These are phyloP conservation scores for Candida berthetii DNA, from an alignment of 805 yeast genomes.

Conservation along the genomic window DNA sequence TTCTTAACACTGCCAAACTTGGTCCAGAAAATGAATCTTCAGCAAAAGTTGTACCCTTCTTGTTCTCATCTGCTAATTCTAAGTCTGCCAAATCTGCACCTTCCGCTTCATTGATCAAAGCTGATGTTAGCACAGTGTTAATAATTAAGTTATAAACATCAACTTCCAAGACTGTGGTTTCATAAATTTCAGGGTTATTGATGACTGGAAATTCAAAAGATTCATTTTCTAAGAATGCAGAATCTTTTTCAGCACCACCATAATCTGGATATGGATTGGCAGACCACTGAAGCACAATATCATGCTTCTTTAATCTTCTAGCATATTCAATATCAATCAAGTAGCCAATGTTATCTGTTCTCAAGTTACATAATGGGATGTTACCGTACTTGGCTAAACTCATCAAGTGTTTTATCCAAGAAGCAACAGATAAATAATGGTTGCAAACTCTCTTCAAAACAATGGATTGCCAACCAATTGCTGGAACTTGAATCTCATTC, in stretches of 20 bases:
- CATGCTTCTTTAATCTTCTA: conserved; percentile 56
- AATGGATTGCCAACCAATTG: conserved; percentile 75
- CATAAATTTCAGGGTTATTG: conserved; percentile 74
- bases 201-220: conserved; percentile 65
- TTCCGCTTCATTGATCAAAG: conserved; percentile 81
- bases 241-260: conserved; percentile 75
- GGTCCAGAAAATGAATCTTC: conserved; percentile 79
- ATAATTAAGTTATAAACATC: conserved; percentile 74
- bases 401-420: conserved; percentile 64
- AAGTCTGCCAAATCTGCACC: conserved; percentile 69
- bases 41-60: conserved; percentile 41
- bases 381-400: conserved; percentile 65
- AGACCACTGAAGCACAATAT: conserved; percentile 93
- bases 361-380: conserved; percentile 82
- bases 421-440: conserved; percentile 66
- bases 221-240: conserved; percentile 39
- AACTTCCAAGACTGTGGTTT: conserved; percentile 72
- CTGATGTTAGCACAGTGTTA: conserved; percentile 81
- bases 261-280: conserved; percentile 71
- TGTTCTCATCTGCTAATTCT: conserved; percentile 23
- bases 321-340: conserved; percentile 87
- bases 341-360: conserved; percentile 69
- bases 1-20: conserved; percentile 64
- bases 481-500: conserved; percentile 56
- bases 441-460: conserved; percentile 60